Percentiles rank a stretch among this genome's conserved stretches.
These are phyloP conservation scores for Sclerotinia trifoliorum DNA, from an alignment of 2,329 filamentous ascomycete species.

Conservation along the genomic window DNA sequence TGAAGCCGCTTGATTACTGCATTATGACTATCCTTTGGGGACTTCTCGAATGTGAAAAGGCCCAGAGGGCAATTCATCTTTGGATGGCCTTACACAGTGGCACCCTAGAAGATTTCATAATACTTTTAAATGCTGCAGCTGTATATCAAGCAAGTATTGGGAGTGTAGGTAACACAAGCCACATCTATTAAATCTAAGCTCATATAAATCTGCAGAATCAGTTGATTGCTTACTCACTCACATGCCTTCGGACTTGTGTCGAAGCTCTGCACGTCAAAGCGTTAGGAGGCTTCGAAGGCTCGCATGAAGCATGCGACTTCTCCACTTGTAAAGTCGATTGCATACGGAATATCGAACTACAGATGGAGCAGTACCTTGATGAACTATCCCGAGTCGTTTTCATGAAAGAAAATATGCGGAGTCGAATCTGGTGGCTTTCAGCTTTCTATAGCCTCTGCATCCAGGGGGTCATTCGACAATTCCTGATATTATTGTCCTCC, in stretches of 20 bases:
- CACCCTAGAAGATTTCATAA: conserved; percentile 9
- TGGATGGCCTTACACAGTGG: conserved; percentile 10
- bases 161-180: conserved; percentile 3
- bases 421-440: conserved; percentile 27
- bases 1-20: conserved; percentile 20
- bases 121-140: conserved; percentile 13
- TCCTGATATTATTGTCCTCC: conserved; percentile 1
- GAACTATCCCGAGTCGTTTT: conserved; percentile 28
- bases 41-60: conserved; percentile 14
- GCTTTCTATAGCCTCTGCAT: conserved; percentile 30
- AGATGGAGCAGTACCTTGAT: conserved; percentile 23
- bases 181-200: not conserved
- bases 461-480: conserved; percentile 25
- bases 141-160: conserved; percentile 14
- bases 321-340: conserved; percentile 27
- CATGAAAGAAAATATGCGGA: conserved; percentile 27
- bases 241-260: conserved; percentile 28
- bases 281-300: not conserved
- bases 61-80: conserved; percentile 1
- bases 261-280: conserved; percentile 25
- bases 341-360: conserved; percentile 14
- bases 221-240: conserved; percentile 30
- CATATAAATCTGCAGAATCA: conserved; percentile 24
- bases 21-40: conserved; percentile 22
- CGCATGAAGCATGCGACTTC: conserved; percentile 14